Evolutionary conservation across 1,139 yeast genomes (phyloP).

Genomic region (Yamadazyma dendronema): DNA sequence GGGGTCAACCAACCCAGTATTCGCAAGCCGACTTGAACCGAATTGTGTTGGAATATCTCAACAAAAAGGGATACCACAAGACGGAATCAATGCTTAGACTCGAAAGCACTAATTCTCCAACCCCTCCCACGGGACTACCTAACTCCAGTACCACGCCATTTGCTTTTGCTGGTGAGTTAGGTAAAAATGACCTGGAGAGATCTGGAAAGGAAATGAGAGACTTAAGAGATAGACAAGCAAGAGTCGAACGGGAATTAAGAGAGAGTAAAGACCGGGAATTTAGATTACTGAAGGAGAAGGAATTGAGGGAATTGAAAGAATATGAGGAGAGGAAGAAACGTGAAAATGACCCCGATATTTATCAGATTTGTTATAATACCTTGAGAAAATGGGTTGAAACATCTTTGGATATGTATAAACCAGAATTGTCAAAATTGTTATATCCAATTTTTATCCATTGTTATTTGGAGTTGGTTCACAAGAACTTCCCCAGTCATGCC

Average conservation of each 20-base stretch:
- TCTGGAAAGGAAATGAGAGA: constrained; percentile 41
- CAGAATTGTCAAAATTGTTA: constrained; percentile 77
- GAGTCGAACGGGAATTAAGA: constrained; percentile 38
- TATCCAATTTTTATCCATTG: constrained; percentile 92
- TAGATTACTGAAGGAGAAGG: constrained; percentile 41
- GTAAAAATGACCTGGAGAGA: constrained; percentile 27
- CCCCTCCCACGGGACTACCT: constrained; percentile 53
- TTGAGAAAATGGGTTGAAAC: constrained; percentile 88
- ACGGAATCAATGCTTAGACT: constrained; percentile 93
- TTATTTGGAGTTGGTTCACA: constrained; percentile 72
- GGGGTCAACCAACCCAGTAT: constrained; percentile 28
- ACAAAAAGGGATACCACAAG: constrained; percentile 89
- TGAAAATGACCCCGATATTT: constrained; percentile 64
- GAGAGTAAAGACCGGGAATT: constrained; percentile 42
- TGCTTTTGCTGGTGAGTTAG: constrained; percentile 37
- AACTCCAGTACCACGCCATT: constrained; percentile 43
- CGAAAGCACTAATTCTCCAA: constrained; percentile 73
- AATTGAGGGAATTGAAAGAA: constrained; percentile 40
- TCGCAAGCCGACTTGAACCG: constrained; percentile 81
- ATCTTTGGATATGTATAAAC: constrained; percentile 87
- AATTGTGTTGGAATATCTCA: constrained; percentile 87
- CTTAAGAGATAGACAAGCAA: constrained; percentile 33
- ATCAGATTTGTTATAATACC: constrained; percentile 73
- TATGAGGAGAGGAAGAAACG: constrained; percentile 39
- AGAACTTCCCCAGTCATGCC: constrained; percentile 60